These are phyloP conservation scores for Ceratobasidium sp. DNA, from an alignment of 1,284 basidiomycete species.

Conservation along the genomic window DNA sequence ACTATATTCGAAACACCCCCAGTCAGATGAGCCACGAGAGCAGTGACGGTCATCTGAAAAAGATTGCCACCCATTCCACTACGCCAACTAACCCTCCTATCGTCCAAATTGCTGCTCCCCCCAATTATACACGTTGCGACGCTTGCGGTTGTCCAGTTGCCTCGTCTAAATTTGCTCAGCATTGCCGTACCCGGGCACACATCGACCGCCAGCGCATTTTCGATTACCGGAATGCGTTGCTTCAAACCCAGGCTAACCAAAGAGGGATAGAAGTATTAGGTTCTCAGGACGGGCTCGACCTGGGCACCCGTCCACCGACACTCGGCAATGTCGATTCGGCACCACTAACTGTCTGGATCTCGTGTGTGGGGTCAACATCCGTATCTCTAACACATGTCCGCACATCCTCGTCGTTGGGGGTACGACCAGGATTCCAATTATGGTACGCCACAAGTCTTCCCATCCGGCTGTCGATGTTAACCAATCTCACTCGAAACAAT, in stretches of 20 bases:
- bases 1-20: neutral
- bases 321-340: neutral
- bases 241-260: slow-evolving; percentile 1
- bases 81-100: neutral
- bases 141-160: neutral
- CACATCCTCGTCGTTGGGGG: slow-evolving; percentile 1
- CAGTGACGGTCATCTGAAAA: neutral
- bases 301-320: neutral
- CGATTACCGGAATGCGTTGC: slow-evolving; percentile 11
- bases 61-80: neutral
- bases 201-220: neutral
- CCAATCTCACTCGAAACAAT: neutral
- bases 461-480: too few species aligned
- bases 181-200: neutral
- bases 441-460: neutral
- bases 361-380: neutral
- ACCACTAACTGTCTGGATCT: neutral
- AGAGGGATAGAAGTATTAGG: slow-evolving; percentile 14
- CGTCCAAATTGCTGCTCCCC: neutral
- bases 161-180: neutral
- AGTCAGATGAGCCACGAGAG: slow-evolving; percentile 21
- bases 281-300: neutral
- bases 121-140: slow-evolving; percentile 1
- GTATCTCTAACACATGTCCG: neutral
- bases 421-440: neutral